A percentile compares a stretch with the other conserved stretches of the same genome.
Conservation (phyloP, 2,329 filamentous ascomycete genomes). For the Dryadomyces quercus-mongolicae region DNA sequence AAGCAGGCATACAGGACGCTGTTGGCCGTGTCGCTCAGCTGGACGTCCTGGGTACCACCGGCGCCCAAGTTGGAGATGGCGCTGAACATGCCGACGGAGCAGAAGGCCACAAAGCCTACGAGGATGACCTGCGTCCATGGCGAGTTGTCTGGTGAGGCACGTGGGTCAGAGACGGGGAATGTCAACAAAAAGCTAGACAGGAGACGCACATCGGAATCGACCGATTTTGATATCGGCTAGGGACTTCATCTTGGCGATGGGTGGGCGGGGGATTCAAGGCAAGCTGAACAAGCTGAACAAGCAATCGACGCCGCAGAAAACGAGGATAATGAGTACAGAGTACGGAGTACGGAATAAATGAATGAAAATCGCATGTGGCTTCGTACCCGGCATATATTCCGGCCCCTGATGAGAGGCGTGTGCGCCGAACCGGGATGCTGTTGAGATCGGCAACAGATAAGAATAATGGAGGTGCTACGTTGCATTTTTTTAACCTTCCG, state of each 20-base stretch:
- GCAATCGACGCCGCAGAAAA: too few species aligned
- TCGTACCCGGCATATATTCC: too few species aligned
- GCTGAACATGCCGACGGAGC: conserved; percentile 26
- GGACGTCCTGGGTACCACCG: conserved; percentile 12
- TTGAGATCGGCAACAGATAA: not conserved
- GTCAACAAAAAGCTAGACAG: too few species aligned
- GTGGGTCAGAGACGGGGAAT: too few species aligned
- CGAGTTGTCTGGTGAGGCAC: conserved; percentile 1
- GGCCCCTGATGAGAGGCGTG: not conserved
- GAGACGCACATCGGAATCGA: not conserved
- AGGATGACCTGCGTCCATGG: conserved; percentile 59
- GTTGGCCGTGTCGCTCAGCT: conserved; percentile 20
- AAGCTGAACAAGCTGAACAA: not conserved
- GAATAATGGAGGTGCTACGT: not conserved
- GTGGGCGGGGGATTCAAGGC: not conserved
- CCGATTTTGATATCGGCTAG: not conserved
- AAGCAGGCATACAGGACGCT: conserved; percentile 37
- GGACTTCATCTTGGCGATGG: not conserved
- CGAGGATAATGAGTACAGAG: too few species aligned
- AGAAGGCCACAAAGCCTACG: conserved; percentile 55
- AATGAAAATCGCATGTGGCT: not conserved
- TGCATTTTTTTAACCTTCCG: not conserved
- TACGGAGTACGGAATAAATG: not conserved
- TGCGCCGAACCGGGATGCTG: not conserved
- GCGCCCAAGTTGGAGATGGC: conserved; percentile 14